These are phyloP conservation scores for Irpex lacteus DNA, from an alignment of 1,284 basidiomycete genomes.

Conservation along the genomic window DNA sequence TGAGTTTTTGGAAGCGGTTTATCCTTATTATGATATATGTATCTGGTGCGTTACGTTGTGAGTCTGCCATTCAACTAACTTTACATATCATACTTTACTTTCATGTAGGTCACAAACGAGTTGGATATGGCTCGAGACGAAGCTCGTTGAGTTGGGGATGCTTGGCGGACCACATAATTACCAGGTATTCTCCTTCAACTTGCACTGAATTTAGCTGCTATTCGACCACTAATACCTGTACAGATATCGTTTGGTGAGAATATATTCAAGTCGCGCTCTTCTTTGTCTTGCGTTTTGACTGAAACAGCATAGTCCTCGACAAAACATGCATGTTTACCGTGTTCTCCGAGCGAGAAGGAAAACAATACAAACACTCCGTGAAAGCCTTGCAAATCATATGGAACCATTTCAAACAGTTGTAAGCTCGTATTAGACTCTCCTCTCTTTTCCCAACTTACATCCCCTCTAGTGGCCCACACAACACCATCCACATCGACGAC, in stretches of 20 bases:
- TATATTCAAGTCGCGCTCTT: background rate
- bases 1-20: conserved; percentile 77
- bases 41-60: conserved; percentile 49
- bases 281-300: background rate
- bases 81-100: too few species aligned
- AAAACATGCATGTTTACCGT: conserved; percentile 89
- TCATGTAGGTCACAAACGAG: conserved; percentile 72
- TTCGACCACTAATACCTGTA: background rate
- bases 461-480: conserved; percentile 55
- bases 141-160: conserved; percentile 86
- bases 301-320: conserved; percentile 59
- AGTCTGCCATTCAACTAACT: background rate
- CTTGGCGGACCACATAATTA: conserved; percentile 68
- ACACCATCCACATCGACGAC: conserved; percentile 89
- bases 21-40: conserved; percentile 83
- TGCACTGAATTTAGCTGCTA: background rate
- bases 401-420: conserved; percentile 83
- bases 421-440: conserved; percentile 24
- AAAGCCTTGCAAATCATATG: conserved; percentile 86
- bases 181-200: conserved; percentile 44
- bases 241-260: conserved; percentile 58
- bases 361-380: conserved; percentile 78
- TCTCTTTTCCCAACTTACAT: background rate
- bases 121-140: conserved; percentile 92
- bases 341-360: conserved; percentile 70